Evolutionary conservation across 345 rosid genomes (phyloP), one percentile per base, ranked within the genome.

Genomic region (Cochlearia excelsa): DNA sequence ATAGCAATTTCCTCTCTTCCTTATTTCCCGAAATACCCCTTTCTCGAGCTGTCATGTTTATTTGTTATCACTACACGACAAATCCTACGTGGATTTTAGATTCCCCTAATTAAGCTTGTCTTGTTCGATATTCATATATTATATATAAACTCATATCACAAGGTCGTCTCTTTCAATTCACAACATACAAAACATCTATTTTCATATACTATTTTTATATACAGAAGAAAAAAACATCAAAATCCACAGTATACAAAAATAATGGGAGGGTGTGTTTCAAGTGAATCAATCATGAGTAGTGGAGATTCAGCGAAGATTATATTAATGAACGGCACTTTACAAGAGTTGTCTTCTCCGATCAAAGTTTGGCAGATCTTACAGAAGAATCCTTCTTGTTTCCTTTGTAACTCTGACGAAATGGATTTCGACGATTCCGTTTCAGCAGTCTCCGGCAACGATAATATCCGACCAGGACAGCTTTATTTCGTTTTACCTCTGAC

Each of bases 381-480:
- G 31, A 78, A 59, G 65, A 61, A 81, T n/a, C 87, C 91, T 3
- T 33, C 82, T 30, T 70, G 76, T 46, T 90, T 94, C 58, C 82
- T 94, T 38, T 94, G 99, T 69, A 87, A 87, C 81, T 86, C 99
- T 2, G 99, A 94, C 61, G 96, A 90, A 27, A 85, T 94, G 95
- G 99, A 94, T 26, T 90, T 93, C 67, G 88, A 87, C 81, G 90
- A 78, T 46, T 80, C 78, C 70, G 82, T 75, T 31, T 75, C 83
- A 6, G 87, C 96, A n/a, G 50, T 94, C 3, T n/a, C 67, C 46
- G 87, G 63, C 2, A 85, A 84, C n/a, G 96, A 93, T 2, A 85
- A 77, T 61, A 86, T 94, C 37, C 85, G 80, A 10, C 86, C 83
- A 0, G 97, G 99, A 0, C 95, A 83, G 51, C 83, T 94, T n/a